Base-by-base conservation (phyloP, 768 basidiomycete species). In the Dacryopinax primogenitus region DNA sequence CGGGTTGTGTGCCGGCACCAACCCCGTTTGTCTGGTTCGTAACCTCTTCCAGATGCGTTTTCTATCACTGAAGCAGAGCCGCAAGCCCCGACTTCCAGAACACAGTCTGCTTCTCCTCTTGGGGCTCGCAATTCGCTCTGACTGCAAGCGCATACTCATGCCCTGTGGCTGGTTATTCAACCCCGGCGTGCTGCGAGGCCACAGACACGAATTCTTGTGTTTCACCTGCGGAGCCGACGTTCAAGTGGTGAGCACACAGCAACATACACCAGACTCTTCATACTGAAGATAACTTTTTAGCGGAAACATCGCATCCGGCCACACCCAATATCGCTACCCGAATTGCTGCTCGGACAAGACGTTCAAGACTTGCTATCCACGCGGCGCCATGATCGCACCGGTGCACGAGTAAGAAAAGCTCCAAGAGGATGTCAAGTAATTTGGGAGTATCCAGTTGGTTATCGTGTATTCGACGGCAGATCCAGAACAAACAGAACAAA, bases 11-110 rank as follows among this genome's bases (percentile, higher is more conserved):
- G 9, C 3, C 30, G 51, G 51, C 45, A 7, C 45, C 51, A 15
- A 58, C 26, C 51, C 51, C 51, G 7, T 58, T 58, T 18, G 51
- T 58, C 26, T 58, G 51, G 51, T 58, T 9, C 18, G 51, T 58
- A 28, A 3, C 23, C 26, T 13, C 9, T 30, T 28, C 4, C 51
- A 18, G 3, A 28, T 30, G 26, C 26, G 26, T 4, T 6, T 11
- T 39, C 37, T n/a, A n/a, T n/a, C n/a, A n/a, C 37, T 39, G 37
- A 39, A 11, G 11, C 12, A 39, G 11, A n/a, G 37, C n/a, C n/a
- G 11, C 12, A 11, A 39, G 37, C 37, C 37, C 37, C 12, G 37
- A 39, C 37, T 11, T n/a, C 37, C 37, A 39, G 37, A 11, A 11
- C 12, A n/a, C 37, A 11, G 37, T 11, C 11, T 39, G 37, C n/a